These are phyloP conservation scores for Fusarium globosum DNA, from an alignment of 2,329 filamentous ascomycete species.

Conservation along the genomic window DNA sequence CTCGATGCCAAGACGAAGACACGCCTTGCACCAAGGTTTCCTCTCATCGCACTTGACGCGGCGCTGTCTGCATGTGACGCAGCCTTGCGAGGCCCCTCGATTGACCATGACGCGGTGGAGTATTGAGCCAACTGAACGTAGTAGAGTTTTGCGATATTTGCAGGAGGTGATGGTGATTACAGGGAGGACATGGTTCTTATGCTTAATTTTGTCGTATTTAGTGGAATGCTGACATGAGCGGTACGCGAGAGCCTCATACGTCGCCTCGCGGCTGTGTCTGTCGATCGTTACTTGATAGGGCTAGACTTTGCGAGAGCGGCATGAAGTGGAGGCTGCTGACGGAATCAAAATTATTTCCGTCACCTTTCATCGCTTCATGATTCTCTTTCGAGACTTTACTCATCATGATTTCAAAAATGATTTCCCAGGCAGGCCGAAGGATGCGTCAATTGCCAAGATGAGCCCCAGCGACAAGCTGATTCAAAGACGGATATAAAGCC, in stretches of 20 bases:
- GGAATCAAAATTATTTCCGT: background rate
- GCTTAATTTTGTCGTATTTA: background rate
- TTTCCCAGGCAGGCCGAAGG: accelerated
- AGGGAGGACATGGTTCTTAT: background rate
- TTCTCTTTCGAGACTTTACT: background rate
- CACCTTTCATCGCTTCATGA: background rate
- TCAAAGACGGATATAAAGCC: background rate
- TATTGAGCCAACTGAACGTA: background rate
- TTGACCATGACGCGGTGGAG: constrained; percentile 25
- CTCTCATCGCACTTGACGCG: constrained; percentile 33
- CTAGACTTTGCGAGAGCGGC: constrained; percentile 19
- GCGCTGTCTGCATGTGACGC: constrained; percentile 29
- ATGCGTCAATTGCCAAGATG: accelerated
- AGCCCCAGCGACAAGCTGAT: accelerated
- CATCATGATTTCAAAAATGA: background rate
- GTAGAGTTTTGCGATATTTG: background rate
- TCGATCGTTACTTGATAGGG: background rate
- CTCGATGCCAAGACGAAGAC: constrained; percentile 18
- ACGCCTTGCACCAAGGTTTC: constrained; percentile 18
- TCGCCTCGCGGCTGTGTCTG: constrained; percentile 13
- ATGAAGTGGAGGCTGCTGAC: background rate
- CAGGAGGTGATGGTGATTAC: background rate
- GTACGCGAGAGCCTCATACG: background rate
- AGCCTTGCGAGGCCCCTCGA: constrained; percentile 21
- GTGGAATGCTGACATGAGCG: background rate